phyloP scores from a whole-genome alignment of 192 early-diverging fungal species.

The Diversispora eburnea region DNA sequence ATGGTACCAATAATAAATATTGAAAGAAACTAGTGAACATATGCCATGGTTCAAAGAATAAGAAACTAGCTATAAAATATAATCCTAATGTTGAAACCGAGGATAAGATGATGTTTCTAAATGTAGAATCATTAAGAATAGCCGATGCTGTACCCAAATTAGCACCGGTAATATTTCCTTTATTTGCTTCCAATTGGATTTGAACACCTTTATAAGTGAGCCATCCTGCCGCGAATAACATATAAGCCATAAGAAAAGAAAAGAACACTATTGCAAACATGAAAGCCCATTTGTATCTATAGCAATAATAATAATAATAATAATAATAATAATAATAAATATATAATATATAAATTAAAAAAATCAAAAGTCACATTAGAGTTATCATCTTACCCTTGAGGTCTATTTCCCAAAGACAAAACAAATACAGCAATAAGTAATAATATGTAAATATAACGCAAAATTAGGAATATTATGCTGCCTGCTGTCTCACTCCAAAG shows the following conservation, averaged over 20 bases:
- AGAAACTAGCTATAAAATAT: slow-evolving; percentile 63
- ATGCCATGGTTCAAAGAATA: slow-evolving; percentile 77
- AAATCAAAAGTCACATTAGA: not conserved
- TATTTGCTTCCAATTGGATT: not conserved
- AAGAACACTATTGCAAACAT: slow-evolving; percentile 47
- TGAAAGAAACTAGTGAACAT: slow-evolving; percentile 71
- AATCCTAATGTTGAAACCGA: slow-evolving; percentile 69
- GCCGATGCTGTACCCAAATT: slow-evolving; percentile 12
- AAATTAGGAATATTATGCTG: slow-evolving; percentile 41
- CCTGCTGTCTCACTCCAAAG: slow-evolving; percentile 43
- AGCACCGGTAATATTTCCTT: slow-evolving; percentile 3
- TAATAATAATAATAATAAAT: slow-evolving; percentile 45
- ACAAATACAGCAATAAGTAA: slow-evolving; percentile 82
- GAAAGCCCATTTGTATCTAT: slow-evolving; percentile 54
- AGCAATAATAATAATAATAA: slow-evolving; percentile 12
- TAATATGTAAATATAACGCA: slow-evolving; percentile 65
- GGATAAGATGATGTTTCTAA: slow-evolving; percentile 62
- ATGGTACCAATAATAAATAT: slow-evolving; percentile 73
- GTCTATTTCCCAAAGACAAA: slow-evolving; percentile 90
- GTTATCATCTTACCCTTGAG: slow-evolving; percentile 62
- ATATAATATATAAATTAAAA: slow-evolving; percentile 30
- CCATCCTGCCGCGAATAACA: slow-evolving; percentile 52
- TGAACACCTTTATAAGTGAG: slow-evolving; percentile 43
- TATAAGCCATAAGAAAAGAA: slow-evolving; percentile 51
- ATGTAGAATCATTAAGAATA: slow-evolving; percentile 47